Percentiles rank a stretch among this genome's conserved stretches.
Conservation (phyloP, 805 yeast genomes). For the Wickerhamomyces subpelliculosus region DNA sequence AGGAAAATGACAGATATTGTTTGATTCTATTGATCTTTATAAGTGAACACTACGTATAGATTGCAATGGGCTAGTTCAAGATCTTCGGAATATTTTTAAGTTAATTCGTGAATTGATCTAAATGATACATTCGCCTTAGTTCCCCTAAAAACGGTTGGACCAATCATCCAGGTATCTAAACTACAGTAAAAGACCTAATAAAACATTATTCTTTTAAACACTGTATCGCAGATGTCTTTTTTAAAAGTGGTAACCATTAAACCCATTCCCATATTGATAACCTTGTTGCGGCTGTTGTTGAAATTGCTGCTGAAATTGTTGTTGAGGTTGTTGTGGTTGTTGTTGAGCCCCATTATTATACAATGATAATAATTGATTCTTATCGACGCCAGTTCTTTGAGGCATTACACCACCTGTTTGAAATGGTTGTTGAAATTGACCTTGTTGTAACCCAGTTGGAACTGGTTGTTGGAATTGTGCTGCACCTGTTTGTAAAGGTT, state of each 20-base stretch:
- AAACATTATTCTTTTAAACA: no score
- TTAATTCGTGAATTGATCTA: no score
- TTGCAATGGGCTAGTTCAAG: no score
- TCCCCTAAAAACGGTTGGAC: no score
- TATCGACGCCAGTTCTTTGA: slow-evolving; percentile 11
- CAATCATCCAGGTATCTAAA: no score
- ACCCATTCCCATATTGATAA: not conserved
- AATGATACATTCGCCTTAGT: no score
- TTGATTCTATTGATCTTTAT: no score
- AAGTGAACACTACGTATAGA: no score
- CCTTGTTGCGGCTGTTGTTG: slow-evolving; percentile 3
- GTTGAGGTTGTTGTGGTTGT: slow-evolving; percentile 15
- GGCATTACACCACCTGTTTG: slow-evolving; percentile 1
- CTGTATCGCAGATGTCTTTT: no score
- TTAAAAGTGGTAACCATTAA: not conserved
- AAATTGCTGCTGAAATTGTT: not conserved
- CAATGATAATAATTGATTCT: slow-evolving; percentile 14
- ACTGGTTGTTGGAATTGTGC: not conserved
- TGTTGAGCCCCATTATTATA: slow-evolving; percentile 41
- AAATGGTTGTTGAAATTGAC: slow-evolving; percentile 1
- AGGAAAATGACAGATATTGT: no score
- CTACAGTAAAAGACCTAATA: no score
- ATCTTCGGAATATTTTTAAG: no score
- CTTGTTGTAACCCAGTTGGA: not conserved
- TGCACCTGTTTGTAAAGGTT: not conserved